These are phyloP conservation scores for Naganishia liquefaciens DNA, from an alignment of 1,284 basidiomycete species.

Conservation along the genomic window DNA sequence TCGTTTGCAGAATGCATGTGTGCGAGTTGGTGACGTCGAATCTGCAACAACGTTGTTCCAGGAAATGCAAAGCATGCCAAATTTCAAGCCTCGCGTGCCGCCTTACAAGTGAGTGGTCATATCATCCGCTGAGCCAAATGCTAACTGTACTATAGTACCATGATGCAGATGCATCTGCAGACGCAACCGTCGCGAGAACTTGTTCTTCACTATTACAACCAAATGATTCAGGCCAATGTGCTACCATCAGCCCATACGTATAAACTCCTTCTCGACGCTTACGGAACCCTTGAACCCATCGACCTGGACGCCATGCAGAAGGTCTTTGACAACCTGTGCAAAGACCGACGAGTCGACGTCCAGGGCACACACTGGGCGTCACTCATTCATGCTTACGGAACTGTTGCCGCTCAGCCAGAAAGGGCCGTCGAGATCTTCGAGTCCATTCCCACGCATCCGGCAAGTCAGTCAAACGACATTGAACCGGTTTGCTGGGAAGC, in stretches of 20 bases:
- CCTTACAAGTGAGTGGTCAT: conserved; percentile 61
- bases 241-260: conserved; percentile 84
- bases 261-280: conserved; percentile 90
- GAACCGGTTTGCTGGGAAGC: conserved; percentile 92
- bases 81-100: conserved; percentile 85
- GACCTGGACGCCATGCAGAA: conserved; percentile 73
- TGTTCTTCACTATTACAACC: conserved; percentile 74
- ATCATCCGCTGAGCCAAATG: neutral
- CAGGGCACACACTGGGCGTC: conserved; percentile 89
- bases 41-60: conserved; percentile 80
- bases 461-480: conserved; percentile 52
- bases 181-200: conserved; percentile 81
- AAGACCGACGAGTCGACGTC: conserved; percentile 61
- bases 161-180: conserved; percentile 96
- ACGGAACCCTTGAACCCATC: conserved; percentile 81
- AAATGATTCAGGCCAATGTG: conserved; percentile 67
- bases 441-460: conserved; percentile 62
- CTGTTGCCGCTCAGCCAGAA: conserved; percentile 73
- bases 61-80: conserved; percentile 74
- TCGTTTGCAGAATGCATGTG: conserved; percentile 67
- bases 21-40: conserved; percentile 83
- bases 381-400: conserved; percentile 87
- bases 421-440: conserved; percentile 78
- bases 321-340: conserved; percentile 66
- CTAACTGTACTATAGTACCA: conserved; percentile 71